phyloP scores from a whole-genome alignment of 2,329 filamentous ascomycete genomes.

The Xylariales sp. region DNA sequence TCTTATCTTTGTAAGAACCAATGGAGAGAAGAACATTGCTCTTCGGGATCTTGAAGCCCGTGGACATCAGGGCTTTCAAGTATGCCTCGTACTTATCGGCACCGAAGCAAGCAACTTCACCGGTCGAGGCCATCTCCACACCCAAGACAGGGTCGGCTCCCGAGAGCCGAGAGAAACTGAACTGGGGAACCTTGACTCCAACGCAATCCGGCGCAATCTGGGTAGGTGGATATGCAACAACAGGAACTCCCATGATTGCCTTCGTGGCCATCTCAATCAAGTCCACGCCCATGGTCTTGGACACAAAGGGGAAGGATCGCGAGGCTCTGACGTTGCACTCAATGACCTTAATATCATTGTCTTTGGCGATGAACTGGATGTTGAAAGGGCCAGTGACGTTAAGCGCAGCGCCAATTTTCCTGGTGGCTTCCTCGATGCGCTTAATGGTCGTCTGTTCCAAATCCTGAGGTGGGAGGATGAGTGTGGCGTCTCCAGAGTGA shows the following conservation, averaged over 20 bases:
- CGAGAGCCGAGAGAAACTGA: slow-evolving; percentile 95
- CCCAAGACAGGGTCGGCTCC: slow-evolving; percentile 94
- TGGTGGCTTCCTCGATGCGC: slow-evolving; percentile 89
- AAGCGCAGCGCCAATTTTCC: slow-evolving; percentile 89
- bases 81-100: slow-evolving; percentile 96
- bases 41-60: slow-evolving; percentile 93
- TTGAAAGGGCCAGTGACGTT: slow-evolving; percentile 98
- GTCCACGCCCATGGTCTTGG: slow-evolving; percentile 97
- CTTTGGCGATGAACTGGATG: slow-evolving; percentile 99
- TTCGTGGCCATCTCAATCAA: slow-evolving; percentile 98
- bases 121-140: slow-evolving; percentile 98
- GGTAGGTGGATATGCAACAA: slow-evolving; percentile 75
- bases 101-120: slow-evolving; percentile 96
- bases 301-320: slow-evolving; percentile 95
- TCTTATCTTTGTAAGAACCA: slow-evolving; percentile 95
- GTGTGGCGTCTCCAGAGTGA: slow-evolving; percentile 93
- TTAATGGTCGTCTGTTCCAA: slow-evolving; percentile 82
- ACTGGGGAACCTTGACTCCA: slow-evolving; percentile 96
- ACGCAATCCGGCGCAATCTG: slow-evolving; percentile 78
- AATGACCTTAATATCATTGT: slow-evolving; percentile 99
- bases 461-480: slow-evolving; percentile 93
- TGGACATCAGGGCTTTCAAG: slow-evolving; percentile 91
- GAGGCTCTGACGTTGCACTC: slow-evolving; percentile 98
- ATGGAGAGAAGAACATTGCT: slow-evolving; percentile 94
- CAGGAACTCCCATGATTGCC: slow-evolving; percentile 83